A percentile compares a stretch with the other conserved stretches of the same genome.
Evolutionary conservation across 192 early-diverging fungal species (phyloP).

Genomic region (Backusella luteola): DNA sequence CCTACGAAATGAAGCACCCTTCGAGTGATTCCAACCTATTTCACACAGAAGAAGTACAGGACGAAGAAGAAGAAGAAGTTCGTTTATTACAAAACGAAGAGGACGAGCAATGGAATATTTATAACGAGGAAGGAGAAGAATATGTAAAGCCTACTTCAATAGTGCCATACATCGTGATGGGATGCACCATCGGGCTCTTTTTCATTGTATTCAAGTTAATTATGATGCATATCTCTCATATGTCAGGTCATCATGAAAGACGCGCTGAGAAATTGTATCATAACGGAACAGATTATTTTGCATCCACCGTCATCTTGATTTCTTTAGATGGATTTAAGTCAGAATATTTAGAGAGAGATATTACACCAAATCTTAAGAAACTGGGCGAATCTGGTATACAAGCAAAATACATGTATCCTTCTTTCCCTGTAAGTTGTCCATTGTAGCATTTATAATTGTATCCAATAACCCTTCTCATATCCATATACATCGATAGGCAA

Average conservation of each 20-base stretch:
- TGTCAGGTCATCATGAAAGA: constrained; percentile 2
- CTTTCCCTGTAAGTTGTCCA: constrained; percentile 53
- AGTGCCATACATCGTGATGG: neutral
- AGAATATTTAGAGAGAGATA: constrained; percentile 70
- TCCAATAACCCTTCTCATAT: no score
- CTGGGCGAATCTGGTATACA: constrained; percentile 47
- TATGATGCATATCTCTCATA: neutral
- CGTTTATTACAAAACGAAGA: constrained; percentile 9
- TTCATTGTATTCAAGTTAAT: constrained; percentile 7
- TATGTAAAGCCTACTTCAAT: neutral
- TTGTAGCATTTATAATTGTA: no score
- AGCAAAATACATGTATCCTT: constrained; percentile 63
- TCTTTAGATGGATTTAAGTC: constrained; percentile 84
- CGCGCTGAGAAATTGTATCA: constrained; percentile 27
- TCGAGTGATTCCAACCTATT: neutral
- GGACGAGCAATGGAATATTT: constrained; percentile 7
- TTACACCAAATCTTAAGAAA: constrained; percentile 63
- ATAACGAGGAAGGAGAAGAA: neutral
- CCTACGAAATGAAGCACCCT: constrained; percentile 3
- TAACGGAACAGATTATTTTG: constrained; percentile 68
- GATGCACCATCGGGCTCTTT: neutral
- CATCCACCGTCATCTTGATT: constrained; percentile 67
- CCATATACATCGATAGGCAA: constrained; percentile 31
- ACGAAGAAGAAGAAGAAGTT: neutral
- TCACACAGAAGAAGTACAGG: neutral